These are phyloP conservation scores for Crithidia sp. DNA, from an alignment of 208 protist species.

Conservation along the genomic window DNA sequence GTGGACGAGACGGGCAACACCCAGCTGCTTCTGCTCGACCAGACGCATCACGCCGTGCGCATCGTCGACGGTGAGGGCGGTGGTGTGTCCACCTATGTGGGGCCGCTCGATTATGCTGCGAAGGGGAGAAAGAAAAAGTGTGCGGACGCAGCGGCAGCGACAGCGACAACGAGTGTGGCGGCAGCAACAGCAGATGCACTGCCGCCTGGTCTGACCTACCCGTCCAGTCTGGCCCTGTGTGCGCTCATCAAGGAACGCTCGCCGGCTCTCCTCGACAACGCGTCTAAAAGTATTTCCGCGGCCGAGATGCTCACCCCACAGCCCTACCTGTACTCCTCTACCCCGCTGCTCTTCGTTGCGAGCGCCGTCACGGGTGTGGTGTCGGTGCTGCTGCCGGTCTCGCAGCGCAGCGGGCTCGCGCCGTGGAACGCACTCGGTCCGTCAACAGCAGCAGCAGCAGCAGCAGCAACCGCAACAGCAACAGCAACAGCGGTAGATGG, in stretches of 20 bases:
- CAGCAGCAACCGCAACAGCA: background rate
- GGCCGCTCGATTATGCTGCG: conserved; percentile 41
- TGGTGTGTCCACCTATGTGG: conserved; percentile 60
- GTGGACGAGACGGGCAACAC: conserved; percentile 46
- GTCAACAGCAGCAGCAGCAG: background rate
- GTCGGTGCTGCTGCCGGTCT: conserved; percentile 39
- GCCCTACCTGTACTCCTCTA: conserved; percentile 50
- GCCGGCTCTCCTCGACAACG: conserved; percentile 22
- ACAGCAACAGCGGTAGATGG: background rate
- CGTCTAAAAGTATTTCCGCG: background rate
- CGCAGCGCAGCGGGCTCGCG: conserved; percentile 28
- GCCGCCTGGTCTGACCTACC: conserved; percentile 27
- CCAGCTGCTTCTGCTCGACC: conserved; percentile 58
- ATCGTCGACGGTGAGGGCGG: conserved; percentile 38
- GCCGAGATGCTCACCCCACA: conserved; percentile 35
- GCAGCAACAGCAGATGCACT: conserved; percentile 11
- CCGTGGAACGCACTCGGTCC: conserved; percentile 15
- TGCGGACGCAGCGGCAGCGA: too few relatives aligned
- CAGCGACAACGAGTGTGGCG: background rate
- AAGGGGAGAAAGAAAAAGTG: too few relatives aligned
- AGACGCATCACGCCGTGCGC: conserved; percentile 46
- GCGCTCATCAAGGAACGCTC: conserved; percentile 43
- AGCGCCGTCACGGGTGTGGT: conserved; percentile 36
- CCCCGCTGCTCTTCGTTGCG: conserved; percentile 34
- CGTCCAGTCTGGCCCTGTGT: conserved; percentile 25